Conservation (phyloP, 495 filamentous ascomycete genomes). For the Xylaria intraflava region DNA sequence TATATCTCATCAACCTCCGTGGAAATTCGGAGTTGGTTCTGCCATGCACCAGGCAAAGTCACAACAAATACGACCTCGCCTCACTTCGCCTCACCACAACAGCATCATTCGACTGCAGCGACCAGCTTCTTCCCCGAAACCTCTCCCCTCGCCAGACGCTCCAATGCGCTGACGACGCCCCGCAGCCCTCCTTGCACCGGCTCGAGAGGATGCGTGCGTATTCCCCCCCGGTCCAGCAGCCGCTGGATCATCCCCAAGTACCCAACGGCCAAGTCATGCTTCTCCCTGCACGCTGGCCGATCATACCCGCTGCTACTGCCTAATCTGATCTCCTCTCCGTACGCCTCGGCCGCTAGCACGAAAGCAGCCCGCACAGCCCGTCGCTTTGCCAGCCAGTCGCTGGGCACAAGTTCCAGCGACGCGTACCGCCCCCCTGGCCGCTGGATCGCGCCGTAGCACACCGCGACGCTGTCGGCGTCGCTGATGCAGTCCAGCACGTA, state of each 20-base stretch:
- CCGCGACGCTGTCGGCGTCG: conserved; percentile 13
- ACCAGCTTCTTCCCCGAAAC: conserved; percentile 58
- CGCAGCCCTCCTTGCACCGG: conserved; percentile 43
- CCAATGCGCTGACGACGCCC: conserved; percentile 48
- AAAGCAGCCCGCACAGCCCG: conserved; percentile 10
- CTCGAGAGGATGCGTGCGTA: conserved; percentile 45
- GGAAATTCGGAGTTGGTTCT: too few relatives aligned
- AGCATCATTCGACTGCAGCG: too few relatives aligned
- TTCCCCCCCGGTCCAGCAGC: conserved; percentile 42
- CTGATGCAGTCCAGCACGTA: conserved; percentile 39
- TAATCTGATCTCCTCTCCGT: conserved; percentile 10
- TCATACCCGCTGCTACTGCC: background rate
- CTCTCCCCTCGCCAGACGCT: conserved; percentile 42
- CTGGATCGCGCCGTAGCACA: conserved; percentile 21
- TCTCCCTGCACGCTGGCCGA: conserved; percentile 18
- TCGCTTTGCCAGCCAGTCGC: conserved; percentile 9
- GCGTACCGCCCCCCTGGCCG: conserved; percentile 20
- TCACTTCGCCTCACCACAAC: too few relatives aligned
- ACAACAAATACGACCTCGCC: too few relatives aligned
- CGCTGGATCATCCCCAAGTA: conserved; percentile 34
- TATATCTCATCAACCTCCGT: too few relatives aligned
- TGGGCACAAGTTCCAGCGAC: conserved; percentile 15
- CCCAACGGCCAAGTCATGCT: conserved; percentile 32
- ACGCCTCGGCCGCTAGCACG: conserved; percentile 8
- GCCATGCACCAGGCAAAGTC: too few relatives aligned